These are phyloP conservation scores for Penicillium janthinellum DNA, from an alignment of 2,329 filamentous ascomycete species.

Conservation along the genomic window DNA sequence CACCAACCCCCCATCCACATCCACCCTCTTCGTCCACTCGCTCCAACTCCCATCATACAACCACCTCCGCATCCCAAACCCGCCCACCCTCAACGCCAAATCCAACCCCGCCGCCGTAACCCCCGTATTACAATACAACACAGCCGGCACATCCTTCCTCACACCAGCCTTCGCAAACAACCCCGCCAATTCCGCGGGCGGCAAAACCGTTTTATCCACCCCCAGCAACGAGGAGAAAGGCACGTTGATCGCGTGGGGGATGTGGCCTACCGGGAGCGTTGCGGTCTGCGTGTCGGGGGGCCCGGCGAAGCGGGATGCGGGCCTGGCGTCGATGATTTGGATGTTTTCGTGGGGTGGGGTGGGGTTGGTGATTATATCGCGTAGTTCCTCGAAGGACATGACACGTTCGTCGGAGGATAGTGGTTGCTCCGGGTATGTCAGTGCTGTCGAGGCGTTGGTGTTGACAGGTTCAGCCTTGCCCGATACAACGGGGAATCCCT, in stretches of 20 bases:
- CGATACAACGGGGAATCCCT: constrained; percentile 20
- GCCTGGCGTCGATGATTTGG: constrained; percentile 5
- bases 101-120: constrained; percentile 33
- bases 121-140: constrained; percentile 36
- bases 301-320: not conserved
- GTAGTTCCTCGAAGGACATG: not conserved
- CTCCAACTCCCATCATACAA: constrained; percentile 39
- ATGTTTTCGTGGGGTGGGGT: too few relatives aligned
- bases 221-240: constrained; percentile 1
- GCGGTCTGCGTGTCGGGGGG: not conserved
- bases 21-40: constrained; percentile 31
- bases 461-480: not conserved
- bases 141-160: constrained; percentile 8
- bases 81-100: constrained; percentile 24
- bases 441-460: not conserved
- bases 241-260: not conserved
- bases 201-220: not conserved
- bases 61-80: constrained; percentile 20
- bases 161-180: constrained; percentile 11
- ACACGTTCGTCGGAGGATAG: not conserved
- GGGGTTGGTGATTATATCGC: not conserved
- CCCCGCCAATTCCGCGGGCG: not conserved
- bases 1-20: constrained; percentile 11
- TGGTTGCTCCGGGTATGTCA: not conserved
- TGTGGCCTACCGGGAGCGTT: not conserved